Evolutionary conservation across 2,329 filamentous ascomycete species (phyloP).

Genomic region (Didymella pinodella): DNA sequence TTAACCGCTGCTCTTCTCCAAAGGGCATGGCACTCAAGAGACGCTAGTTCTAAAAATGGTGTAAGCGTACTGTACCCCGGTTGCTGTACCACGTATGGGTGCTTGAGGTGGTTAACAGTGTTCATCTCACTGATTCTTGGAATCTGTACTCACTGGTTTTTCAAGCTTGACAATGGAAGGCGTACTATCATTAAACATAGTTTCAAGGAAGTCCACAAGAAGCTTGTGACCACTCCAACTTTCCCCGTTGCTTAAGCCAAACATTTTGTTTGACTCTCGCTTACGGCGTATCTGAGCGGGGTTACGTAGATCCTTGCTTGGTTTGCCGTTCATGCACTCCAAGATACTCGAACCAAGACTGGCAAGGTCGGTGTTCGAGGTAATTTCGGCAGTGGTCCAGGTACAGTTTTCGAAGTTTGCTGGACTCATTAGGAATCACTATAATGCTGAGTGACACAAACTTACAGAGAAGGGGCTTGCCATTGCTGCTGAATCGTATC

Average conservation of each 20-base stretch:
- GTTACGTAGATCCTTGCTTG: conserved; percentile 12
- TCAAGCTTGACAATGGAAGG: conserved; percentile 18
- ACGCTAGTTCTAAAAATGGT: conserved; percentile 18
- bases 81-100: conserved; percentile 15
- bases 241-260: conserved; percentile 20
- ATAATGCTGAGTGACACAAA: background rate
- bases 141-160: background rate
- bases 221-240: conserved; percentile 24
- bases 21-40: conserved; percentile 20
- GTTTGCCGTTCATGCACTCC: conserved; percentile 24
- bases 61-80: conserved; percentile 5
- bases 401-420: conserved; percentile 17
- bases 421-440: conserved; percentile 1
- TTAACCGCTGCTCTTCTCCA: conserved; percentile 14
- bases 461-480: background rate
- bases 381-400: conserved; percentile 2
- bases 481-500: conserved; percentile 10
- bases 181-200: conserved; percentile 18
- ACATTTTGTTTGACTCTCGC: conserved; percentile 20
- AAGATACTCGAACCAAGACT: conserved; percentile 15
- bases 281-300: conserved; percentile 12
- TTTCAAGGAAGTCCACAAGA: conserved; percentile 23
- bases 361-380: conserved; percentile 17
- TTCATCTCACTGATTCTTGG: background rate
- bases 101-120: conserved; percentile 8